phyloP scores from a whole-genome alignment of 768 basidiomycete genomes.

The Tricholoma furcatifolium region DNA sequence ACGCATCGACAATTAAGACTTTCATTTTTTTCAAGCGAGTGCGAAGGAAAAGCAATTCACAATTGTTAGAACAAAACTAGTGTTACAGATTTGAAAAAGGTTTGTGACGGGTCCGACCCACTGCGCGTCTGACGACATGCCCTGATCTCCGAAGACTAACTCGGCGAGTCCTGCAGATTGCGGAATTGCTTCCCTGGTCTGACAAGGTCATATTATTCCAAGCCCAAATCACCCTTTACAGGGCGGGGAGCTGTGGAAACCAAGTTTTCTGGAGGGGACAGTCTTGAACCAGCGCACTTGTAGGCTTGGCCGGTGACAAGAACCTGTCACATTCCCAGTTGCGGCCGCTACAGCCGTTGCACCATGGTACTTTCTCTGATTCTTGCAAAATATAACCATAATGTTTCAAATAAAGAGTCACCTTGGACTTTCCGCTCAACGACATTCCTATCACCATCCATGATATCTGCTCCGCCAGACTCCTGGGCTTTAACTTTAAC shows the following conservation, averaged over 20 bases:
- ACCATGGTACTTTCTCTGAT: slow-evolving; percentile 36
- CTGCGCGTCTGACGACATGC: slow-evolving; percentile 82
- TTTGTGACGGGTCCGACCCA: slow-evolving; percentile 74
- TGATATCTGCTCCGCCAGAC: too few species aligned
- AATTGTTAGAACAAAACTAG: background rate
- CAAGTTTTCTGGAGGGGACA: slow-evolving; percentile 95
- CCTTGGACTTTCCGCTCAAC: too few species aligned
- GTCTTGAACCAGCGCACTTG: slow-evolving; percentile 91
- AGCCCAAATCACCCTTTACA: slow-evolving; percentile 62
- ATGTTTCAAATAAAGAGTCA: too few species aligned
- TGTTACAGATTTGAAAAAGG: slow-evolving; percentile 51
- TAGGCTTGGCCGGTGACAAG: slow-evolving; percentile 55
- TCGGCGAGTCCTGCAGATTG: slow-evolving; percentile 84
- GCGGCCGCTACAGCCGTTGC: slow-evolving; percentile 81
- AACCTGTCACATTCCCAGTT: slow-evolving; percentile 78
- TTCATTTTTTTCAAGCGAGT: too few species aligned
- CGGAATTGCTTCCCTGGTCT: slow-evolving; percentile 93
- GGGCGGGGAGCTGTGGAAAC: slow-evolving; percentile 67
- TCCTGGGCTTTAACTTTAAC: too few species aligned
- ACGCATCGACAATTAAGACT: too few species aligned
- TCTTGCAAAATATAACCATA: too few species aligned
- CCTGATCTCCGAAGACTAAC: slow-evolving; percentile 93
- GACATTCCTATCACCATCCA: too few species aligned
- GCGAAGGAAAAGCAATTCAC: too few species aligned
- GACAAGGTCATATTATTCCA: slow-evolving; percentile 86